Percentiles rank a stretch among this genome's conserved stretches.
Conservation (phyloP, 352 stramenopile species). For the Heterotrichella gracilis region DNA sequence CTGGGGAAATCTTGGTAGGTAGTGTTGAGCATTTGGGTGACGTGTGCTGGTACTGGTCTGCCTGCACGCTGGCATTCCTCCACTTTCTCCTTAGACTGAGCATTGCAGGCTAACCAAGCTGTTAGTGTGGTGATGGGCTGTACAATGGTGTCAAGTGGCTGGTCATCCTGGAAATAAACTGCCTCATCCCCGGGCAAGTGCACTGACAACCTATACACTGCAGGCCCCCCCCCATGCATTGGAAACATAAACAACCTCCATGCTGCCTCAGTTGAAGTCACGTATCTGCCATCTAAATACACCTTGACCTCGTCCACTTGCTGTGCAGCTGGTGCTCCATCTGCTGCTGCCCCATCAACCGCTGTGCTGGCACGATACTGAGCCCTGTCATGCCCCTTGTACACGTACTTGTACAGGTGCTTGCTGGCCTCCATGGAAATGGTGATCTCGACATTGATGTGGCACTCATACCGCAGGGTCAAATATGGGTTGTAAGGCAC, state of each 20-base stretch:
- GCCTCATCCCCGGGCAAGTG: constrained; percentile 13
- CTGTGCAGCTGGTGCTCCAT: too few relatives aligned
- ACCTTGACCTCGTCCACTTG: constrained; percentile 20
- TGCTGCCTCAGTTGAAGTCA: constrained; percentile 22
- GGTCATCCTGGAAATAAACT: neutral
- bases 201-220: constrained; percentile 14
- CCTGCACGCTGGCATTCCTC: constrained; percentile 13
- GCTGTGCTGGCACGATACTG: constrained; percentile 14
- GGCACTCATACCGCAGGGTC: constrained; percentile 26
- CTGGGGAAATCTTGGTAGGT: too few relatives aligned
- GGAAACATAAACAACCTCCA: constrained; percentile 19
- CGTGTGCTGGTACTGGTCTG: constrained; percentile 13
- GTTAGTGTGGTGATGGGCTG: constrained; percentile 12
- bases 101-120: constrained; percentile 6
- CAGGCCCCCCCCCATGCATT: constrained; percentile 19
- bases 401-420: constrained; percentile 32
- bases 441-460: constrained; percentile 30
- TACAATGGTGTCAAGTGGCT: constrained; percentile 18
- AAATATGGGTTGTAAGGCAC: constrained; percentile 31
- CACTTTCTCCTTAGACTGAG: constrained; percentile 19
- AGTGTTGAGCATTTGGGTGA: too few relatives aligned
- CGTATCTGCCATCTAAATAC: constrained; percentile 21
- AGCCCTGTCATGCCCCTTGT: constrained; percentile 25
- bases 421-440: constrained; percentile 22
- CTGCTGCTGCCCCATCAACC: neutral